A percentile compares a stretch with the other conserved stretches of the same genome.
Conservation (phyloP, 495 filamentous ascomycete species). For the Aspergillus wentii region DNA sequence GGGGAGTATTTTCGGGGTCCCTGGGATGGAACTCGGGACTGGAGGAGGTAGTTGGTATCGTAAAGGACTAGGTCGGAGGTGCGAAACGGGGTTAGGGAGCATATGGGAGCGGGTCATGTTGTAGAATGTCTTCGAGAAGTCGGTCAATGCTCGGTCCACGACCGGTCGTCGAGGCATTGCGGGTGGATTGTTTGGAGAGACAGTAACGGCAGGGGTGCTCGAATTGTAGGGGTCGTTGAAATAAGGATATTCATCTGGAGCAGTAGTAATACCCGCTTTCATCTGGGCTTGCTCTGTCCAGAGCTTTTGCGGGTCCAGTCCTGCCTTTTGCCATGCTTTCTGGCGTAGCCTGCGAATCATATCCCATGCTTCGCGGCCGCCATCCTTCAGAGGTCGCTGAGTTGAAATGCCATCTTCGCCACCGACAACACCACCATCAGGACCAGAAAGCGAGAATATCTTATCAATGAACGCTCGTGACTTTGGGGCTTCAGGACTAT, state of each 20-base stretch:
- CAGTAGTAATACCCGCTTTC: constrained; percentile 26
- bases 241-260: constrained; percentile 15
- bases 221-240: constrained; percentile 11
- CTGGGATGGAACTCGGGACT: constrained; percentile 5
- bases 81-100: constrained; percentile 16
- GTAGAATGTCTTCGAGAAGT: constrained; percentile 37
- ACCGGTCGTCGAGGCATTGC: constrained; percentile 5
- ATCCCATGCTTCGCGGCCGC: constrained; percentile 50
- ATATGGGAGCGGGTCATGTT: constrained; percentile 35
- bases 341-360: constrained; percentile 50
- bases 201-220: constrained; percentile 2
- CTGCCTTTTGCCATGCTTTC: constrained; percentile 47
- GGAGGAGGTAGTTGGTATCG: constrained; percentile 20
- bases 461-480: constrained; percentile 48
- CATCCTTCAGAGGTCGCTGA: constrained; percentile 45
- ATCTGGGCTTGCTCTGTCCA: constrained; percentile 47
- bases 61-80: constrained; percentile 21
- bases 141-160: constrained; percentile 14
- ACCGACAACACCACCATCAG: constrained; percentile 46
- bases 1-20: constrained; percentile 5
- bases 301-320: constrained; percentile 38
- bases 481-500: constrained; percentile 41
- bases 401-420: constrained; percentile 45
- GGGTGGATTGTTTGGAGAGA: neutral
- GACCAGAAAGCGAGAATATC: constrained; percentile 47